phyloP scores from a whole-genome alignment of 495 filamentous ascomycete genomes.

The Aspergillus incahuasiensis region DNA sequence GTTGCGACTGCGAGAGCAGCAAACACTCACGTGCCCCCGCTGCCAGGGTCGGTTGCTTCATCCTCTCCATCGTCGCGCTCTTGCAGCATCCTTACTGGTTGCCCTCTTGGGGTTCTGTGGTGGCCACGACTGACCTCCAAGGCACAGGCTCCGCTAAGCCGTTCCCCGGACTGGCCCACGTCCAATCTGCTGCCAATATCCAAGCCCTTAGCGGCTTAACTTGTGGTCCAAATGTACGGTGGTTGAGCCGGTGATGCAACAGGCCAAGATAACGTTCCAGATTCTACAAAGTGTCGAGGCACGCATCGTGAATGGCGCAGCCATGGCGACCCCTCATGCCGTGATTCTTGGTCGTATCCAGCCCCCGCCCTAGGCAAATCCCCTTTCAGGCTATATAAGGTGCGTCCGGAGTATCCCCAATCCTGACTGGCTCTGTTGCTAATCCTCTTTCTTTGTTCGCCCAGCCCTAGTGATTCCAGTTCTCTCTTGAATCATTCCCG shows the following conservation, averaged over 20 bases:
- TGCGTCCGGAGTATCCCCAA: neutral
- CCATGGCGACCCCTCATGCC: conserved; percentile 13
- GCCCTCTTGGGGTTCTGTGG: neutral
- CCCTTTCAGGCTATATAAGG: conserved; percentile 13
- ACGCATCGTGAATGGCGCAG: conserved; percentile 6
- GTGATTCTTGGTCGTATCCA: conserved; percentile 1
- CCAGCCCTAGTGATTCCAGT: neutral
- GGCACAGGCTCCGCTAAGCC: neutral
- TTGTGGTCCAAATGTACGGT: conserved; percentile 1
- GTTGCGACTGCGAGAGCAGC: neutral
- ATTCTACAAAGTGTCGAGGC: conserved; percentile 6
- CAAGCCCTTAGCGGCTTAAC: conserved; percentile 15
- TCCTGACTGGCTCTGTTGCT: neutral
- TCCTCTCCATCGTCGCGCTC: neutral
- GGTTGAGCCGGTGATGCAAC: conserved; percentile 12
- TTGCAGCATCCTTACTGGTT: neutral
- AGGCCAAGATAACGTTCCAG: conserved; percentile 17
- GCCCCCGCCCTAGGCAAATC: conserved; percentile 1
- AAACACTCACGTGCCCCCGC: conserved; percentile 8
- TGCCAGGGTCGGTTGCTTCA: neutral
- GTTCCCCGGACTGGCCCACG: neutral
- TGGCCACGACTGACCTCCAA: neutral
- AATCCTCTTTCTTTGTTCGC: conserved; percentile 1
- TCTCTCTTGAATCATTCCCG: neutral
- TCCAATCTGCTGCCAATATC: conserved; percentile 10